Evolutionary conservation across 306 rosid species (phyloP).

Genomic region (Trifolium dubium): DNA sequence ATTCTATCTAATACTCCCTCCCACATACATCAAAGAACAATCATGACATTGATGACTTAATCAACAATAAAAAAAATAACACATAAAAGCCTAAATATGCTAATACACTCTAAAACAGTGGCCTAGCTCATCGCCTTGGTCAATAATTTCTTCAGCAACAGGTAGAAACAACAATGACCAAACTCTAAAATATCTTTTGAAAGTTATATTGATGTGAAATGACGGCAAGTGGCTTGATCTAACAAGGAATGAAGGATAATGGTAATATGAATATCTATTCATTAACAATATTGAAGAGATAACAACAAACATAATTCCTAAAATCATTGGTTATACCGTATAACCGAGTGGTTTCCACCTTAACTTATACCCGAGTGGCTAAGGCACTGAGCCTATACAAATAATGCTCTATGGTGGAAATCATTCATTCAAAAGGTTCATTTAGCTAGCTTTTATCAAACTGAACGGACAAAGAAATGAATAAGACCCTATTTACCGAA

Average conservation of each 20-base stretch:
- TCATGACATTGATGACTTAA: conserved; percentile 7
- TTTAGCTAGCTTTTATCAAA: background rate
- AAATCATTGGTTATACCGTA: background rate
- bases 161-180: no score
- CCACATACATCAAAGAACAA: no score
- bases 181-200: background rate
- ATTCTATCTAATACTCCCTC: no score
- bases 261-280: background rate
- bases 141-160: no score
- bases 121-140: conserved; percentile 18
- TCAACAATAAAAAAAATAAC: background rate
- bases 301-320: conserved; percentile 9
- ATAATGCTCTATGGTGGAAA: conserved; percentile 25
- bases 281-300: conserved; percentile 1
- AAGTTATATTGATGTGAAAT: background rate
- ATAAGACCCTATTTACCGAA: background rate
- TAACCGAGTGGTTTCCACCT: no score
- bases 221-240: conserved; percentile 9
- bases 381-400: background rate
- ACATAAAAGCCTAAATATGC: conserved; percentile 6
- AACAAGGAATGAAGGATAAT: conserved; percentile 23
- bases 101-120: background rate
- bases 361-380: background rate
- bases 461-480: conserved; percentile 14
- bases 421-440: conserved; percentile 14